Evolutionary conservation across 768 basidiomycete species (phyloP), one percentile per base, ranked within the genome.

Genomic region (Boletus tylopilopsis): DNA sequence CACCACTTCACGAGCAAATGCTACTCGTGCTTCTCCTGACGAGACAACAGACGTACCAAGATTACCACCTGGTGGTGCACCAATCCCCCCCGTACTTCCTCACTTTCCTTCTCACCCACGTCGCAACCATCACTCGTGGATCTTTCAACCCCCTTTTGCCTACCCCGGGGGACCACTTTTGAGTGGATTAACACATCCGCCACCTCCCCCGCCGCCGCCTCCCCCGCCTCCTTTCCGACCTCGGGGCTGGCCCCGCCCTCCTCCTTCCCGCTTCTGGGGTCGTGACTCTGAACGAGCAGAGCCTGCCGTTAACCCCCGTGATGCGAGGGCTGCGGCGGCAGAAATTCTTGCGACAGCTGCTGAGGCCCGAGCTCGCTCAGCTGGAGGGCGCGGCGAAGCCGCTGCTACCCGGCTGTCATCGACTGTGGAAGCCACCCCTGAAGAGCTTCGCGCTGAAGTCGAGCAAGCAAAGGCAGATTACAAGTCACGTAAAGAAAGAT

Each of bases 391-490:
- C 11, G 22, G 40, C 13, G 39, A 47, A 39, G 24, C 24, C 33
- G 24, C 41, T 35, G 27, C 32, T 24, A 38, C 25, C 18, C 53
- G 42, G n/a, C 37, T 42, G 2, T 24, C 56, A 16, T 27, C 42
- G 6, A 16, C 27, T 18, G 6, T 36, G 5, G 55, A 51, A 19
- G 23, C 6, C 16, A 47, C 62, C 2, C 47, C 64, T n/a, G 60
- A 60, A 47, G 58, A 65, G 16, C 59, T 71, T 34, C 60, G 64
- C 25, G 60, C 54, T 24, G 72, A 78, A 25, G 76, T 89, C 4
- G 81, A 88, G 58, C 77, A 71, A 18, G 85, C 87, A 1, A 90
- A 87, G 57, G 72, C 71, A 23, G 67, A 69, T 21, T 90, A 90
- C 64, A 85, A 80, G 66, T 74, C 73, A 2, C 78, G 82, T 66